A percentile compares a stretch with the other conserved stretches of the same genome.
These are phyloP conservation scores for Naganishia antarctica DNA, from an alignment of 768 basidiomycete species.

Conservation along the genomic window DNA sequence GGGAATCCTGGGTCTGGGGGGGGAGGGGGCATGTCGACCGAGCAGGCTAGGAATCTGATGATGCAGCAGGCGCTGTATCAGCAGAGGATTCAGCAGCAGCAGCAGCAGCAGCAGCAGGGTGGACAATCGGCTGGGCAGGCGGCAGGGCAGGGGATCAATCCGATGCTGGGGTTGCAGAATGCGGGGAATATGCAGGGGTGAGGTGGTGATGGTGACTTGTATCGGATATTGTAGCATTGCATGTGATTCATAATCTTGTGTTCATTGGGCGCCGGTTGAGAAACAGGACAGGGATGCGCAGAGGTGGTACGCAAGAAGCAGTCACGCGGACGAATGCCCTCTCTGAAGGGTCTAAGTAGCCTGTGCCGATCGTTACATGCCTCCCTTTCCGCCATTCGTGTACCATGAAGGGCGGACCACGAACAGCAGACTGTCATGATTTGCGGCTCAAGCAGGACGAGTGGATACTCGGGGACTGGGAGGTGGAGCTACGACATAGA, in stretches of 20 bases:
- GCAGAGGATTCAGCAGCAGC: slow-evolving; percentile 3
- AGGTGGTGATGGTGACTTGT: neutral
- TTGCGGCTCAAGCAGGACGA: too few species aligned
- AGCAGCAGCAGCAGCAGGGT: neutral
- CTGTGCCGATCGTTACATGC: too few species aligned
- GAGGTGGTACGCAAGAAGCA: too few species aligned
- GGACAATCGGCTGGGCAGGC: neutral
- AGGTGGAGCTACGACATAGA: too few species aligned
- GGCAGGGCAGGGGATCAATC: neutral
- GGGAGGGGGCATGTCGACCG: neutral
- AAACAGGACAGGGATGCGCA: too few species aligned
- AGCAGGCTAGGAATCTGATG: neutral
- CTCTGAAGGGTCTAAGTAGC: too few species aligned
- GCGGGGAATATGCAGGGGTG: neutral
- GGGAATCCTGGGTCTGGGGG: neutral
- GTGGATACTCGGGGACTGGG: too few species aligned
- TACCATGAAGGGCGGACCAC: too few species aligned
- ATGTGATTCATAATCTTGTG: neutral
- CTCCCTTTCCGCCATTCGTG: too few species aligned
- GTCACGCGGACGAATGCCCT: too few species aligned
- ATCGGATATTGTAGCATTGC: neutral
- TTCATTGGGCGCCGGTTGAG: too few species aligned
- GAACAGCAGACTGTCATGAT: too few species aligned
- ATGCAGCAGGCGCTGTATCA: slow-evolving; percentile 9
- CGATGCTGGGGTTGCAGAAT: slow-evolving; percentile 9